phyloP scores from a whole-genome alignment of 371 early-diverging fungal species.

The Mucor indicus region DNA sequence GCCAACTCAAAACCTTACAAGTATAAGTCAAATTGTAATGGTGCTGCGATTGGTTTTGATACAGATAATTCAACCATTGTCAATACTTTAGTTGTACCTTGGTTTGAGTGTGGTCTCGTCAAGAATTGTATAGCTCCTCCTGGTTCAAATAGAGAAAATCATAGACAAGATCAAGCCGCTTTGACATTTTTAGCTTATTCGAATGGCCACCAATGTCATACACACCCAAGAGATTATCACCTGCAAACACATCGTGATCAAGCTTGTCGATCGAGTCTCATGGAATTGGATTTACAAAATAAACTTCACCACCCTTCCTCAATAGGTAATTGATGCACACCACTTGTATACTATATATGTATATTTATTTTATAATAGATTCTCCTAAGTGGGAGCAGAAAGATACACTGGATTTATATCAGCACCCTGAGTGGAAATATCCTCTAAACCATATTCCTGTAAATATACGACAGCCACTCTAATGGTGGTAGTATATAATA shows the following conservation, averaged over 20 bases:
- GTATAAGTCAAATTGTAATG: constrained; percentile 59
- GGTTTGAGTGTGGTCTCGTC: constrained; percentile 53
- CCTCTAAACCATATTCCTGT: constrained; percentile 28
- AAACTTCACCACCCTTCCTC: constrained; percentile 36
- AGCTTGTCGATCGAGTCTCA: constrained; percentile 27
- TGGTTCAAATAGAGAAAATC: constrained; percentile 57
- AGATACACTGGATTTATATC: constrained; percentile 29
- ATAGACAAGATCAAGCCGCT: constrained; percentile 67
- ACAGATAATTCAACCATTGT: constrained; percentile 43
- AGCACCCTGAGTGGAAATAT: constrained; percentile 47
- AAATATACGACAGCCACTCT: constrained; percentile 13
- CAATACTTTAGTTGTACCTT: constrained; percentile 46
- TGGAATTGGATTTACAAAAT: constrained; percentile 24
- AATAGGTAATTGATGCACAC: constrained; percentile 27
- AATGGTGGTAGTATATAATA: background rate
- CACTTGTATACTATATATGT: background rate
- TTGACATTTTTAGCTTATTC: constrained; percentile 54
- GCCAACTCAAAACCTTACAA: constrained; percentile 39
- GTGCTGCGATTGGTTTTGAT: constrained; percentile 62
- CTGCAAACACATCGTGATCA: constrained; percentile 39
- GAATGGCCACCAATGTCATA: constrained; percentile 34
- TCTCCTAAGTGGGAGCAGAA: constrained; percentile 36
- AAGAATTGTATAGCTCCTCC: constrained; percentile 65
- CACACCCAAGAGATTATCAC: constrained; percentile 21
- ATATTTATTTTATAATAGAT: constrained; percentile 13